Evolutionary conservation across 495 filamentous ascomycete genomes (phyloP), one percentile per base, ranked within the genome.

Genomic region (Tetracladium marchalianum): DNA sequence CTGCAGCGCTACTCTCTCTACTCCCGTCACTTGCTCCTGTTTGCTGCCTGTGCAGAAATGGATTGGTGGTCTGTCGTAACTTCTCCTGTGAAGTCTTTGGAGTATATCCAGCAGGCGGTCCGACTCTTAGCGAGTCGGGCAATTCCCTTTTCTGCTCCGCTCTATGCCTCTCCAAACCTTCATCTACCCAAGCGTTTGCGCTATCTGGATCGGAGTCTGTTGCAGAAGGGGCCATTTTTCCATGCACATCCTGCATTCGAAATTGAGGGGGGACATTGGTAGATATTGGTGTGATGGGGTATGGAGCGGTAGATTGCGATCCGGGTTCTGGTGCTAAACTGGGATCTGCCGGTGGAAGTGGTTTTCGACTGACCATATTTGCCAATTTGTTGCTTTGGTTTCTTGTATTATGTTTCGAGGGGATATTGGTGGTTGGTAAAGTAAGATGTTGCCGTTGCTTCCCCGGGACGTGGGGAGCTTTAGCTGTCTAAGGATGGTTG

Each of bases 11-110:
- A 19, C 44, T 53, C 35, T 59, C 52, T 17, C 39, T 48, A 17
- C 35, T 27, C 7, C 38, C 39, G n/a, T n/a, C 34, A 11, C 22
- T 31, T 15, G 22, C 22, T 31, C 36, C 47, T 13, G 51, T 53
- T 34, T 53, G 39, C 13, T 72, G 70, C 31, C 66, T 65, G 50
- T 70, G 70, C 27, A 63, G 18, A 58, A 73, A 77, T 3, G 73
- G 73, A 42, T 77, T 77, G n/a, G 72, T 75, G 46, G 32, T 55
- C 46, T 47, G 52, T 40, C 40, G 47, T 53, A 35, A 18, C 41
- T n/a, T 18, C 48, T 55, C 51, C 53, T 47, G 39, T 34, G 47
- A 50, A 12, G 34, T 43, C 4, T 47, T 49, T 24, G 36, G 47
- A 11, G 52, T 50, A 41, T 54, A 55, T 32, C 43, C 55, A 31